phyloP scores from a whole-genome alignment of 2,329 filamentous ascomycete species.

The Aspergillus unguis region DNA sequence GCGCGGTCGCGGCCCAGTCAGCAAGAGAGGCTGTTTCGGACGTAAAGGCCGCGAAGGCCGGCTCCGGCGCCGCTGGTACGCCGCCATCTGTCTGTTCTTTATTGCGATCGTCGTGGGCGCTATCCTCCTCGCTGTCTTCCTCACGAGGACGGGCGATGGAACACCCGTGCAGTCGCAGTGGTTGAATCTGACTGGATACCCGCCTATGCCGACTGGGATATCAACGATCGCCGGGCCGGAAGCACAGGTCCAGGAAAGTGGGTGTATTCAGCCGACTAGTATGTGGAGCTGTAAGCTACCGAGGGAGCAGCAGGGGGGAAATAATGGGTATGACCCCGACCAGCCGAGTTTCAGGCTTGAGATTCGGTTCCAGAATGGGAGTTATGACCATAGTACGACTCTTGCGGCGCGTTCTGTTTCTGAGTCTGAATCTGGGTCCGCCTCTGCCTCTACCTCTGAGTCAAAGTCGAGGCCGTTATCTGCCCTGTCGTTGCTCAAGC shows the following conservation, averaged over 20 bases:
- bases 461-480: too few relatives aligned
- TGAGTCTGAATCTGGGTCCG: conserved; percentile 19
- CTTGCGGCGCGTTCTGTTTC: conserved; percentile 32
- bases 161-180: conserved; percentile 56
- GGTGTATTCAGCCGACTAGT: conserved; percentile 68
- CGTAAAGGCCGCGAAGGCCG: conserved; percentile 61
- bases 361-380: conserved; percentile 61
- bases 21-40: conserved; percentile 63
- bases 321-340: conserved; percentile 61
- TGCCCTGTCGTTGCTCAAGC: background rate
- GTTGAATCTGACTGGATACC: conserved; percentile 82
- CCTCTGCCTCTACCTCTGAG: too few relatives aligned
- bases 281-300: conserved; percentile 86
- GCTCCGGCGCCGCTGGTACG: conserved; percentile 59
- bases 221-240: conserved; percentile 73
- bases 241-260: conserved; percentile 59
- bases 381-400: conserved; percentile 61
- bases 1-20: conserved; percentile 63
- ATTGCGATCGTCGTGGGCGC: conserved; percentile 56
- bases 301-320: conserved; percentile 67
- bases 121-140: conserved; percentile 55
- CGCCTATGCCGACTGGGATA: conserved; percentile 79
- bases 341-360: conserved; percentile 78
- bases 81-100: conserved; percentile 51
- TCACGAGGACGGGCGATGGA: conserved; percentile 47